phyloP scores from a whole-genome alignment of 805 yeast species.

The Nakazawaea wickerhamii region DNA sequence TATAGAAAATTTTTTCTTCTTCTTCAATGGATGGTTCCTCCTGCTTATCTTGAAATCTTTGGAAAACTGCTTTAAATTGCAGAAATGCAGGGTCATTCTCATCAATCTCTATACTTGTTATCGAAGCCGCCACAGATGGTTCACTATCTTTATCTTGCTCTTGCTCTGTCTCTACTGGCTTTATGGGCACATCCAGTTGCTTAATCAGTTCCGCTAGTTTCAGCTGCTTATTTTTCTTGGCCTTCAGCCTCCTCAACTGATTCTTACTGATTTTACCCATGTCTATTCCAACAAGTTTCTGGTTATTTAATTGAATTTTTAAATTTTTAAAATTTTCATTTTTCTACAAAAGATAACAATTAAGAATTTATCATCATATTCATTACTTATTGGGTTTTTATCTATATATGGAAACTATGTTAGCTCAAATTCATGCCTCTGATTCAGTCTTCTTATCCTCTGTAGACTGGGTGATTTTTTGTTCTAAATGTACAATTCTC shows the following conservation, averaged over 20 bases:
- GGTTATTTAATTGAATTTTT: not conserved
- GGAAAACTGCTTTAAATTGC: constrained; percentile 30
- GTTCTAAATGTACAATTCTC: constrained; percentile 21
- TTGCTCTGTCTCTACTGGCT: too few species aligned
- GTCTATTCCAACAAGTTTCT: not conserved
- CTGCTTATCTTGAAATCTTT: constrained; percentile 26
- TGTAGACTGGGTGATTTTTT: constrained; percentile 11
- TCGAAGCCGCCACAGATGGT: constrained; percentile 11
- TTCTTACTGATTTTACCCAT: constrained; percentile 40
- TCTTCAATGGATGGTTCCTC: constrained; percentile 5
- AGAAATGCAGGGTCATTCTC: constrained; percentile 12
- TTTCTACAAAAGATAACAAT: too few species aligned
- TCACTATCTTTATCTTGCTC: constrained; percentile 15
- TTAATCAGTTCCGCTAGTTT: constrained; percentile 11
- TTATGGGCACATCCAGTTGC: constrained; percentile 13
- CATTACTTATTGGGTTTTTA: too few species aligned
- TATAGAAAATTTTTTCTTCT: constrained; percentile 19
- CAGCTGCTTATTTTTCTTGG: constrained; percentile 32
- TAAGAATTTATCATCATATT: not conserved
- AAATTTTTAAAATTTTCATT: too few species aligned
- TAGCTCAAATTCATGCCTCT: not conserved
- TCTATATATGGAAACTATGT: too few species aligned
- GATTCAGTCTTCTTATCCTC: not conserved
- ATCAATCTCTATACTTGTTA: constrained; percentile 13
- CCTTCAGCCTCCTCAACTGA: constrained; percentile 47